These are phyloP conservation scores for Clarkia xantiana DNA, from an alignment of 345 rosid species.

Conservation along the genomic window DNA sequence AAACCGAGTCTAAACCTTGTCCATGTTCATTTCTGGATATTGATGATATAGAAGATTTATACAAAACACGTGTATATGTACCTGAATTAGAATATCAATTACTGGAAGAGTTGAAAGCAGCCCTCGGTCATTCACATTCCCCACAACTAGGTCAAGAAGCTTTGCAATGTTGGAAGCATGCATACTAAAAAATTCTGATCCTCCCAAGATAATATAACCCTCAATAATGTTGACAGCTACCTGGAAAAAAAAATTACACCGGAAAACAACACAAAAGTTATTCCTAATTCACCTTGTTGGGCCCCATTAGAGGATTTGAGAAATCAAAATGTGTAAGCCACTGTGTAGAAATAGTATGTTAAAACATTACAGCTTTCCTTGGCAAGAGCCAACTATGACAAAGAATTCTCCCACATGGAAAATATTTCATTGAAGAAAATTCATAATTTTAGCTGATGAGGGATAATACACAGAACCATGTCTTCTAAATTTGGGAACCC, in stretches of 20 bases:
- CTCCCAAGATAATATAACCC: constrained; percentile 67
- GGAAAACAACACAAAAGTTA: neutral
- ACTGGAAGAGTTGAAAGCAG: constrained; percentile 71
- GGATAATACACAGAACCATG: no score
- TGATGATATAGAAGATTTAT: neutral
- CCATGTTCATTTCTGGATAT: no score
- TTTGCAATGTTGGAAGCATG: constrained; percentile 77
- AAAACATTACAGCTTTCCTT: no score
- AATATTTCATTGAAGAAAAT: no score
- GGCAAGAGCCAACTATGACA: no score
- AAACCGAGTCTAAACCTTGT: no score
- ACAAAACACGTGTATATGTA: constrained; percentile 8
- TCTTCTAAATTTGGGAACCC: no score
- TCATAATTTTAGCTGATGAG: no score
- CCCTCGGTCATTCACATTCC: constrained; percentile 84
- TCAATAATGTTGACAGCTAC: constrained; percentile 74
- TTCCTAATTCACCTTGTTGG: neutral
- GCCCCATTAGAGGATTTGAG: no score
- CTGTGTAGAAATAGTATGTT: no score
- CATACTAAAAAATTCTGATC: constrained; percentile 59
- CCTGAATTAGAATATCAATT: constrained; percentile 84
- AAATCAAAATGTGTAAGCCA: no score
- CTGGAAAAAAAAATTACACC: constrained; percentile 19
- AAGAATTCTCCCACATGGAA: neutral
- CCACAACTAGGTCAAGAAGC: constrained; percentile 83